Conservation (phyloP, 2,329 filamentous ascomycete species). For the Fusarium sp. region DNA sequence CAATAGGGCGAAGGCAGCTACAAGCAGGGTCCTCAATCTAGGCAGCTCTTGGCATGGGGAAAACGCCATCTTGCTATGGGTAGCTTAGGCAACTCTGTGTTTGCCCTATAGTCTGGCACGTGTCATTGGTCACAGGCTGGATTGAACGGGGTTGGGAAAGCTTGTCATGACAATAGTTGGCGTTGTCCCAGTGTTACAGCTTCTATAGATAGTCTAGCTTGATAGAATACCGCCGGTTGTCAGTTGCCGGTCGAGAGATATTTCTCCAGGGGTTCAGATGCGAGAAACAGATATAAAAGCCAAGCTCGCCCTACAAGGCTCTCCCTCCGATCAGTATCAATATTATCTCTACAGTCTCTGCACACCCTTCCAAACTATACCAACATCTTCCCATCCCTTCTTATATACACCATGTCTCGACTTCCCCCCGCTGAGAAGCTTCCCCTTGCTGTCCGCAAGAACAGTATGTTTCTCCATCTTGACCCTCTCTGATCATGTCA, state of each 20-base stretch:
- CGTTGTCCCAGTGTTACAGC: constrained; percentile 5
- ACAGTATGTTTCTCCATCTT: constrained; percentile 51
- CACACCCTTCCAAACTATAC: not conserved
- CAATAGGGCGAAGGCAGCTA: not conserved
- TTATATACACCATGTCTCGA: constrained; percentile 37
- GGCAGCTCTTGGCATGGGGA: not conserved
- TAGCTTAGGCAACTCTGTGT: not conserved
- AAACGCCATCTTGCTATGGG: not conserved
- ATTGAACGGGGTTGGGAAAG: not conserved
- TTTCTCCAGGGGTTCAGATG: constrained; percentile 10
- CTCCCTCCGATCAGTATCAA: not conserved
- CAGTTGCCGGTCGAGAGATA: not conserved
- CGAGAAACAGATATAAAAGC: constrained; percentile 18
- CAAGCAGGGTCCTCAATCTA: not conserved
- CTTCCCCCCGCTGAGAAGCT: constrained; percentile 62
- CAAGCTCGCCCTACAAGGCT: not conserved
- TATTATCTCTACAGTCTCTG: not conserved
- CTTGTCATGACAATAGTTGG: not conserved
- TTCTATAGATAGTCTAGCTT: constrained; percentile 1
- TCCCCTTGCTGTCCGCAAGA: constrained; percentile 63
- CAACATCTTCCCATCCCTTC: not conserved
- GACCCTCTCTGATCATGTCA: not conserved
- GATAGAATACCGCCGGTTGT: not conserved
- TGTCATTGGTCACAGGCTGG: not conserved
- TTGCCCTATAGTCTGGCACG: not conserved